These are phyloP conservation scores for Stereocaulon alpinum DNA, from an alignment of 495 filamentous ascomycete species.

Conservation along the genomic window DNA sequence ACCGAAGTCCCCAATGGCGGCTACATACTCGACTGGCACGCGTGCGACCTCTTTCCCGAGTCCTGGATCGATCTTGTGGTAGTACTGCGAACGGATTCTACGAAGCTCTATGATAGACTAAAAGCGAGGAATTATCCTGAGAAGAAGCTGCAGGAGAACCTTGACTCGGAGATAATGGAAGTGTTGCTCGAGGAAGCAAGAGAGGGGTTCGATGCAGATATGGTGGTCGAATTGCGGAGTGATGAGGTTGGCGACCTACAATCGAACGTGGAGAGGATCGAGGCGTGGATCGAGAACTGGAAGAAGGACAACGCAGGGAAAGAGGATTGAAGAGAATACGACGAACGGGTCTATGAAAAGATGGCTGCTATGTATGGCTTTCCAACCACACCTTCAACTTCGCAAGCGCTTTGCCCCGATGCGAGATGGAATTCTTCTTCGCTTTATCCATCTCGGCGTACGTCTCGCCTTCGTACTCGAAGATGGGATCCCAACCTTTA, in stretches of 20 bases:
- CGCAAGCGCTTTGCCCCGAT: constrained; percentile 73
- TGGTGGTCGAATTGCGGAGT: constrained; percentile 83
- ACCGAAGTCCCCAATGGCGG: constrained; percentile 70
- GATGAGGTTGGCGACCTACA: constrained; percentile 57
- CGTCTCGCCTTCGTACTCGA: constrained; percentile 88
- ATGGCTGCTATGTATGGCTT: constrained; percentile 9
- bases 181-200: constrained; percentile 83
- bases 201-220: constrained; percentile 76
- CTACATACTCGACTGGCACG: constrained; percentile 95
- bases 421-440: constrained; percentile 88
- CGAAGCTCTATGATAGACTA: constrained; percentile 75
- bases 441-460: constrained; percentile 95
- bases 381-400: constrained; percentile 76
- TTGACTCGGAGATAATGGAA: constrained; percentile 97
- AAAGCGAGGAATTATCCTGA: constrained; percentile 65
- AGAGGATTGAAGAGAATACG: not conserved
- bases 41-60: constrained; percentile 88
- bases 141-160: constrained; percentile 85
- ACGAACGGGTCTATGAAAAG: not conserved
- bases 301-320: constrained; percentile 40
- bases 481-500: constrained; percentile 88
- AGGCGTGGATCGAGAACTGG: constrained; percentile 74
- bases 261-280: constrained; percentile 46
- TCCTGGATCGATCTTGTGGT: constrained; percentile 94
- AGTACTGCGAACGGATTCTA: constrained; percentile 71